A percentile compares a stretch with the other conserved stretches of the same genome.
Evolutionary conservation across 2,329 filamentous ascomycete species (phyloP).

Genomic region (Coccinonectria pachysandricola): DNA sequence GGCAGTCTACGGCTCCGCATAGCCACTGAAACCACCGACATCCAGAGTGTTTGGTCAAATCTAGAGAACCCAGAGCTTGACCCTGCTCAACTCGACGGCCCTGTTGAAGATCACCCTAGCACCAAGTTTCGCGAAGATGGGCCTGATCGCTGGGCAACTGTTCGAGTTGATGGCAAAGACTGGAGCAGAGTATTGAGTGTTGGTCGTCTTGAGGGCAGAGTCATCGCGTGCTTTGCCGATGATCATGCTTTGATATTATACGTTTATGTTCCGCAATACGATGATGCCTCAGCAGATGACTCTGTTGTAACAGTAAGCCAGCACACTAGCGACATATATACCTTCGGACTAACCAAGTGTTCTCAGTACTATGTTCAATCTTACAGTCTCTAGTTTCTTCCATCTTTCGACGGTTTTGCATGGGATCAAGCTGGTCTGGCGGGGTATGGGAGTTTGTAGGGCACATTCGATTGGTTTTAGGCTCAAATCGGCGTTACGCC

Average conservation of each 20-base stretch:
- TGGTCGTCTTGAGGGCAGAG: slow-evolving; percentile 75
- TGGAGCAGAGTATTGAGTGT: slow-evolving; percentile 94
- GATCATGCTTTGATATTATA: slow-evolving; percentile 75
- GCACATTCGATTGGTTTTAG: no score
- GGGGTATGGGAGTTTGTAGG: no score
- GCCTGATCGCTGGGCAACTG: slow-evolving; percentile 77
- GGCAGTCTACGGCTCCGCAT: slow-evolving; percentile 73
- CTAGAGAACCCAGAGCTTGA: slow-evolving; percentile 84
- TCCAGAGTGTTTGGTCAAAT: slow-evolving; percentile 76
- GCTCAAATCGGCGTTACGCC: no score
- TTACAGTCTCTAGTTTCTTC: slow-evolving; percentile 28
- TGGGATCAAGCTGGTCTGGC: no score
- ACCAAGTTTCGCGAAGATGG: slow-evolving; percentile 67
- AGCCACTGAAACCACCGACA: slow-evolving; percentile 71
- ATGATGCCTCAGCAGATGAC: slow-evolving; percentile 54
- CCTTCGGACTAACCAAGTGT: slow-evolving; percentile 11
- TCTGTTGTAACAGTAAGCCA: slow-evolving; percentile 60
- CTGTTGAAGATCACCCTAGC: slow-evolving; percentile 70
- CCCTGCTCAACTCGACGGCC: slow-evolving; percentile 59
- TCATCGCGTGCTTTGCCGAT: slow-evolving; percentile 84
- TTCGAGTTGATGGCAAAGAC: slow-evolving; percentile 84
- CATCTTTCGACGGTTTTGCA: no score
- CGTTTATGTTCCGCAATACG: slow-evolving; percentile 65
- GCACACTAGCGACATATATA: slow-evolving; percentile 3
- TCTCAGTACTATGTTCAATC: slow-evolving; percentile 34